Evolutionary conservation across 352 stramenopile species (phyloP).

Genomic region (Globisporangium carolinianum): DNA sequence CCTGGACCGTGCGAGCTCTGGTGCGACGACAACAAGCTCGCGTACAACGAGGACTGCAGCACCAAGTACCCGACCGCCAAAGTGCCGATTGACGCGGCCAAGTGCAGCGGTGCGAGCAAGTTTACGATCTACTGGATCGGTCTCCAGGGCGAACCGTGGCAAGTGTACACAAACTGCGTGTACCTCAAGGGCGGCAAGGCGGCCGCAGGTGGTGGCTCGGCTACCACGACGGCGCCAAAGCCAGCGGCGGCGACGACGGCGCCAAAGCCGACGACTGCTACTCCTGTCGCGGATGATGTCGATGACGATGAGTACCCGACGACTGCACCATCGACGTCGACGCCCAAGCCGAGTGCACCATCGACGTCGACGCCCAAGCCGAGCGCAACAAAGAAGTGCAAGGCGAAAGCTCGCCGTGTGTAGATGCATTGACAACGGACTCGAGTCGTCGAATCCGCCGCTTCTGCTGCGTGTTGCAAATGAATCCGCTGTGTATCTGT

Average conservation of each 20-base stretch:
- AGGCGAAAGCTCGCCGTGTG: conserved; percentile 1
- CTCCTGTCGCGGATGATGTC: conserved; percentile 12
- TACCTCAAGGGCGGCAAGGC: conserved; percentile 23
- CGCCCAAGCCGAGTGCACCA: neutral
- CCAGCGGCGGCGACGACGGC: neutral
- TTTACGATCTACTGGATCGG: conserved; percentile 53
- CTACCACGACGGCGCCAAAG: conserved; percentile 4
- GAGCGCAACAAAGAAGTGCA: conserved; percentile 10
- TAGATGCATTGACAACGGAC: neutral
- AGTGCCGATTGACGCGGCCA: conserved; percentile 39
- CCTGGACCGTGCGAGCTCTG: conserved; percentile 50
- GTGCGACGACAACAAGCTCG: conserved; percentile 48
- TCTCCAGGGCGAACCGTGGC: conserved; percentile 41
- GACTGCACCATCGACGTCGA: neutral
- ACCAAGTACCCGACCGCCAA: conserved; percentile 24
- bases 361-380: conserved; percentile 1
- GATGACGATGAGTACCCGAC: conserved; percentile 8
- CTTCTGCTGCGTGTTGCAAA: neutral
- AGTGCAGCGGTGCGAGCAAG: conserved; percentile 16
- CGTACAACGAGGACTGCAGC: conserved; percentile 41
- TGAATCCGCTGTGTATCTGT: too few species aligned
- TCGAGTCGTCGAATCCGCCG: neutral
- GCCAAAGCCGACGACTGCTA: conserved; percentile 4
- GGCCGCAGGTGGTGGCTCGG: conserved; percentile 2
- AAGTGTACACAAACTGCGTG: conserved; percentile 60